phyloP scores from a whole-genome alignment of 148 eudicot genomes.

The Talinum fruticosum region DNA sequence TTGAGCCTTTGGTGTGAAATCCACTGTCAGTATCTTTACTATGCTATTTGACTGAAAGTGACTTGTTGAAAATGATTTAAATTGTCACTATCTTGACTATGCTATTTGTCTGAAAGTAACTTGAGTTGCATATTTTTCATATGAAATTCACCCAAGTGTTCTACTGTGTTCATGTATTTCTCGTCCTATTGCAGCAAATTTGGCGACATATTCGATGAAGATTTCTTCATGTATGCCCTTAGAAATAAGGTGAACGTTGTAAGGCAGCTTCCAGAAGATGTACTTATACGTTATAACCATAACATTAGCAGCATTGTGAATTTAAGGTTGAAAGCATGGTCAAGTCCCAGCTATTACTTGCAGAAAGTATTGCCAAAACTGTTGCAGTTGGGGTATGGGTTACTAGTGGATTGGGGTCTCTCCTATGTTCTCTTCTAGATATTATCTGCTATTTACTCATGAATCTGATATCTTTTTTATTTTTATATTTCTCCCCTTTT shows the following conservation, averaged over 20 bases:
- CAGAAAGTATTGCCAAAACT: slow-evolving; percentile 87
- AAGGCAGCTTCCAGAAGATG: slow-evolving; percentile 76
- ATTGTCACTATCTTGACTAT: slow-evolving; percentile 3
- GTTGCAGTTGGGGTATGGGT: slow-evolving; percentile 59
- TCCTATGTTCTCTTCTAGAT: slow-evolving; percentile 10
- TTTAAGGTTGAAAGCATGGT: slow-evolving; percentile 95
- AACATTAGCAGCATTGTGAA: slow-evolving; percentile 91
- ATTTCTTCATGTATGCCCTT: slow-evolving; percentile 85
- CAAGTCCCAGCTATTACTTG: slow-evolving; percentile 80
- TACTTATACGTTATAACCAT: slow-evolving; percentile 69
- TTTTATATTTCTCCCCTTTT: neutral
- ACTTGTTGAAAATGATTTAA: too few species aligned
- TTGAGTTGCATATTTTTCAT: too few species aligned
- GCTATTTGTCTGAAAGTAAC: neutral
- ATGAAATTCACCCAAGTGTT: neutral
- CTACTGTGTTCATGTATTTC: slow-evolving; percentile 14
- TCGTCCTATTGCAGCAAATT: slow-evolving; percentile 64
- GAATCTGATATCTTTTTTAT: neutral
- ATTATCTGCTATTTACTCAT: neutral
- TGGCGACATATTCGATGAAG: slow-evolving; percentile 91
- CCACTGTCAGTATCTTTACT: neutral
- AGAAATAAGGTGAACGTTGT: slow-evolving; percentile 78
- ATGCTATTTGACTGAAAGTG: neutral
- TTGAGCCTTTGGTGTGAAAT: too few species aligned
- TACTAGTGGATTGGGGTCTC: neutral